Conservation (phyloP, 2,329 filamentous ascomycete genomes). For the Madurella mycetomatis region DNA sequence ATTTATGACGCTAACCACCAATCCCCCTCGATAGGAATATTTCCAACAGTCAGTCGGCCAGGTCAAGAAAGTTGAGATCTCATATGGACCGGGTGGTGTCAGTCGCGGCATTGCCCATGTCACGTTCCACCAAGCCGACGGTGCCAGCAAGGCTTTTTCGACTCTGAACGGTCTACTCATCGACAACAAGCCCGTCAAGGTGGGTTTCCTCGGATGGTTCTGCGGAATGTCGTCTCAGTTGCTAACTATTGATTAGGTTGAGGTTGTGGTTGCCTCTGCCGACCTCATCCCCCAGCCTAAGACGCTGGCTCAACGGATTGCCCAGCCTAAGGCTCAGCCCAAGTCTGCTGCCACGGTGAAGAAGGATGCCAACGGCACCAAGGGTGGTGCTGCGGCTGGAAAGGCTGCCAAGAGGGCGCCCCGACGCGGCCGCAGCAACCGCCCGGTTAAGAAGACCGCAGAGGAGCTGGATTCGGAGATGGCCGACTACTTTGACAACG, state of each 20-base stretch:
- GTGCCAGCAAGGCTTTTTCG: conserved; percentile 77
- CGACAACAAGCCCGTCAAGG: conserved; percentile 87
- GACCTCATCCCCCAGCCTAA: conserved; percentile 61
- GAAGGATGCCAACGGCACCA: conserved; percentile 49
- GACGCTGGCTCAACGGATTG: conserved; percentile 78
- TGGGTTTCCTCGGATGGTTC: conserved; percentile 37
- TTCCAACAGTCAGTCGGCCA: conserved; percentile 82
- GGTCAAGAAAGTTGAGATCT: conserved; percentile 86
- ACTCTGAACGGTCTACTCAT: conserved; percentile 85
- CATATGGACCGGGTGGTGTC: conserved; percentile 85
- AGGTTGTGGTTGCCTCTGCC: conserved; percentile 79
- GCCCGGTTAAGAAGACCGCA: conserved; percentile 78
- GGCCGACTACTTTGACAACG: conserved; percentile 79
- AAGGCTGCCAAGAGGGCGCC: conserved; percentile 46
- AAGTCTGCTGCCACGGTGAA: conserved; percentile 78
- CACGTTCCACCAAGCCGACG: conserved; percentile 74
- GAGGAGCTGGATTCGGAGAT: conserved; percentile 97
- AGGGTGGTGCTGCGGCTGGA: conserved; percentile 32
- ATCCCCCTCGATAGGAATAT: conserved; percentile 78
- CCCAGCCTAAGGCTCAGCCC: conserved; percentile 67
- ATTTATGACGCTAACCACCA: conserved; percentile 63
- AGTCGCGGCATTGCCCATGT: conserved; percentile 93
- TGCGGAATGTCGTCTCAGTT: background rate
- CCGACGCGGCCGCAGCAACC: conserved; percentile 54
- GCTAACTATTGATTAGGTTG: conserved; percentile 56